A percentile compares a stretch with the other conserved stretches of the same genome.
These are phyloP conservation scores for Annulohypoxylon stygium DNA, from an alignment of 495 filamentous ascomycete genomes.

Conservation along the genomic window DNA sequence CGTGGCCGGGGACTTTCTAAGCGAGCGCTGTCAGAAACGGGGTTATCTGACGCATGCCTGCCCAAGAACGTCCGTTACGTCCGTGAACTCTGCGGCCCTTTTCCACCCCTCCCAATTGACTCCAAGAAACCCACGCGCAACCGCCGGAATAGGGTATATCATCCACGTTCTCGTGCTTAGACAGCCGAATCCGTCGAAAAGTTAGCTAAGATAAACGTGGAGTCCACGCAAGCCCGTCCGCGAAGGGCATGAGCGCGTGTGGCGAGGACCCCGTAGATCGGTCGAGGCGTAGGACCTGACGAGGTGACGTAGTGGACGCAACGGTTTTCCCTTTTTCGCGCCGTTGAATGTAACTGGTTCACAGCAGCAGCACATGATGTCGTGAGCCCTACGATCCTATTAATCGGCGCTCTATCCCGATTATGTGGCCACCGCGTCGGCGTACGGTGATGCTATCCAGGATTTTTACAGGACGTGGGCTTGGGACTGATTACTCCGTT, in stretches of 20 bases:
- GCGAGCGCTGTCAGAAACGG: constrained; percentile 14
- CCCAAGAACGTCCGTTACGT: constrained; percentile 7
- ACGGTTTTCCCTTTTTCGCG: not conserved
- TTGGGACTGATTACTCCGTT: not conserved
- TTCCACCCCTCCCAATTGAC: not conserved
- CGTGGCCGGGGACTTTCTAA: constrained; percentile 22
- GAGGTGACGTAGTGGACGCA: constrained; percentile 20
- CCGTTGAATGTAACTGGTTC: constrained; percentile 2
- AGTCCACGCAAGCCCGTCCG: constrained; percentile 4
- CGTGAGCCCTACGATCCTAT: not conserved
- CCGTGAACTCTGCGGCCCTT: not conserved
- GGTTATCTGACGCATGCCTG: not conserved
- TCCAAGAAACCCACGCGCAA: not conserved
- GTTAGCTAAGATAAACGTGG: not conserved
- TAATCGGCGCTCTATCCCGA: not conserved
- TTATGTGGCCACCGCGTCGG: not conserved
- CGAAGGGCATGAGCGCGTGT: not conserved
- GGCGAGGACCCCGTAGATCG: not conserved
- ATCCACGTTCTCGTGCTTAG: not conserved
- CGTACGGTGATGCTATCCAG: not conserved
- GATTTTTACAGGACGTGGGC: not conserved
- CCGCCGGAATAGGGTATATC: not conserved
- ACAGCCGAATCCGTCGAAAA: not conserved
- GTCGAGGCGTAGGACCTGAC: constrained; percentile 1
- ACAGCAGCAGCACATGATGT: not conserved